Evolutionary conservation across 371 early-diverging fungal genomes (phyloP).

Genomic region (Mucor lusitanicus): DNA sequence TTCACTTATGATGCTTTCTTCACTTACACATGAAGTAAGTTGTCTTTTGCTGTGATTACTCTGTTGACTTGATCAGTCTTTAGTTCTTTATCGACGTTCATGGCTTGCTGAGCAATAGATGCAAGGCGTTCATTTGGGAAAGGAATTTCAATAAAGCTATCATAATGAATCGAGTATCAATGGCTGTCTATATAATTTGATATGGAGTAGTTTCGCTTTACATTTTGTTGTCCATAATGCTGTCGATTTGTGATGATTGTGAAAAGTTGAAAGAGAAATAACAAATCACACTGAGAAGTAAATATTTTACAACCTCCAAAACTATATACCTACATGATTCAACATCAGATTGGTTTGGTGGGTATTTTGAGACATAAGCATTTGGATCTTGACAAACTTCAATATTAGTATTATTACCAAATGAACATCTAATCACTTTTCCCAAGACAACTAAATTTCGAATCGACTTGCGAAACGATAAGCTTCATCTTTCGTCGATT

Average conservation of each 20-base stretch:
- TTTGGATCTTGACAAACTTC: too few species aligned
- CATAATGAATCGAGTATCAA: constrained; percentile 10
- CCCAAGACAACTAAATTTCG: too few species aligned
- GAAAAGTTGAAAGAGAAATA: background rate
- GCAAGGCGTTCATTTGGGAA: constrained; percentile 46
- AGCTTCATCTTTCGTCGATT: too few species aligned
- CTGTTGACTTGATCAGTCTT: constrained; percentile 48
- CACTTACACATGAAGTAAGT: constrained; percentile 33
- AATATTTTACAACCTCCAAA: background rate
- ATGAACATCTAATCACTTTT: too few species aligned
- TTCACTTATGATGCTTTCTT: constrained; percentile 29
- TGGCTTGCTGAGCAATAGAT: constrained; percentile 38
- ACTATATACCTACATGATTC: too few species aligned
- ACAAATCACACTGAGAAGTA: background rate
- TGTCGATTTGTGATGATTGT: background rate
- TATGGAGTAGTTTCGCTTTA: background rate
- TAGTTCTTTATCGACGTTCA: constrained; percentile 52
- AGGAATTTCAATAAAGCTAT: constrained; percentile 49
- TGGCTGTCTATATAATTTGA: background rate
- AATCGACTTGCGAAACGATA: too few species aligned
- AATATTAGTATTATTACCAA: too few species aligned
- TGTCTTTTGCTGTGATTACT: constrained; percentile 18
- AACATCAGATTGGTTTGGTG: too few species aligned
- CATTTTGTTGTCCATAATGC: constrained; percentile 14
- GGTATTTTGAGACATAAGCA: too few species aligned